Evolutionary conservation across 2,329 filamentous ascomycete genomes (phyloP), one percentile per base, ranked within the genome.

Genomic region (Exophiala mesophila): DNA sequence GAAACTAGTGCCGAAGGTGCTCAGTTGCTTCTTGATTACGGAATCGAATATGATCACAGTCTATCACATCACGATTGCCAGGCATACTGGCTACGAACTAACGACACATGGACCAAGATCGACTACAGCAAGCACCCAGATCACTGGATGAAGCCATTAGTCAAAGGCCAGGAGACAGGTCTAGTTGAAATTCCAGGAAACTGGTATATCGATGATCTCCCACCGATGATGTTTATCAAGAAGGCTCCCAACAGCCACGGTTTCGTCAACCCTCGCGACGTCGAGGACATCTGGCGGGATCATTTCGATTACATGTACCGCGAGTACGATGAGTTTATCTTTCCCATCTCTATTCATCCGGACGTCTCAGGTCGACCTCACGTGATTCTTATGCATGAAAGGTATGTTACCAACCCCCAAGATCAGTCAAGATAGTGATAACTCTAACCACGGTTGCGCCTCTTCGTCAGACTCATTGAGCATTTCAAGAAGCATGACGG

Each of bases 311-410:
- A 86, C 62, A 86, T 84, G 55, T 88, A 88, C 59, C 70, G 82
- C 17, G 82, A 88, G 60, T 82, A 86, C 49, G 82, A 88, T 53
- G 80, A 85, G 53, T 87, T 87, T 49, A 76, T 86, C 40, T 87
- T 87, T 54, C 83, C 84, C 0, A 83, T 88, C 61, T 87, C 83
- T 0, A 81, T 87, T 26, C 83, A 88, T 60, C 84, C 83, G 0
- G 83, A 88, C 56, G 80, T 84, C 0, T 80, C 76, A 2, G 84
- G 84, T 0, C 71, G 82, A 16, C 83, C 83, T 1, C 83, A 88
- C 62, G 83, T 79, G 0, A 55, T 88, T 23, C 64, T 85, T 5
- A 85, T 87, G 82, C 80, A 86, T 50, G 81, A 87, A 62, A 73
- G 80, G n/a, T n/a, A n/a, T n/a, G n/a, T n/a, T n/a, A n/a, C n/a